Evolutionary conservation across 495 filamentous ascomycete genomes (phyloP).

Genomic region (Sphaerosporella brunnea): DNA sequence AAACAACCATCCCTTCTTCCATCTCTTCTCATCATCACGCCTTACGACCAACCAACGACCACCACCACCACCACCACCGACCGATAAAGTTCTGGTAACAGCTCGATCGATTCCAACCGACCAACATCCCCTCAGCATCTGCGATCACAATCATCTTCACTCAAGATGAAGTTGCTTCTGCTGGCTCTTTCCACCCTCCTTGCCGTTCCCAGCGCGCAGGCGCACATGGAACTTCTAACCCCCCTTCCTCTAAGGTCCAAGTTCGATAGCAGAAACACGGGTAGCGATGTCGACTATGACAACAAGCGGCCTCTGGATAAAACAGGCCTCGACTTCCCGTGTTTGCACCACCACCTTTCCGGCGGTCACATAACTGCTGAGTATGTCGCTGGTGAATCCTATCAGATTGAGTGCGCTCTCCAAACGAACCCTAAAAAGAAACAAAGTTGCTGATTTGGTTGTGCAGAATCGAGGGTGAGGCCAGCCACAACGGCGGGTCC

Average conservation of each 20-base stretch:
- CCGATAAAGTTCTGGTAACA: too few species aligned
- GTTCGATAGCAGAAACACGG: constrained; percentile 2
- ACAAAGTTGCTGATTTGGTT: too few species aligned
- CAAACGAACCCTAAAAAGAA: too few species aligned
- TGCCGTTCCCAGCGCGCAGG: background rate
- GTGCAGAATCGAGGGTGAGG: constrained; percentile 32
- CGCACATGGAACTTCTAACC: background rate
- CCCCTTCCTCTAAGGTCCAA: constrained; percentile 2
- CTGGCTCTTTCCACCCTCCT: background rate
- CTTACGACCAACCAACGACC: too few species aligned
- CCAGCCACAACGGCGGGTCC: constrained; percentile 42
- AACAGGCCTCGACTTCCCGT: background rate
- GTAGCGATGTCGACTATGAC: background rate
- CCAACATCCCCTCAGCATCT: too few species aligned
- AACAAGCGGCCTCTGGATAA: background rate
- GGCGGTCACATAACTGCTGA: background rate
- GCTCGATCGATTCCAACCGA: too few species aligned
- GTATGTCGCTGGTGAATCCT: background rate
- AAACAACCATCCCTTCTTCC: too few species aligned
- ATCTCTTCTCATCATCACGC: too few species aligned
- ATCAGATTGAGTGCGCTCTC: background rate
- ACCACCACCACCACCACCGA: too few species aligned
- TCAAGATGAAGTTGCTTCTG: background rate
- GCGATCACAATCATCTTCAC: background rate
- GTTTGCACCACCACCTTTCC: background rate